A percentile compares a stretch with the other conserved stretches of the same genome.
phyloP scores from a whole-genome alignment of 257 asterid species.

The Lycium ferocissimum region DNA sequence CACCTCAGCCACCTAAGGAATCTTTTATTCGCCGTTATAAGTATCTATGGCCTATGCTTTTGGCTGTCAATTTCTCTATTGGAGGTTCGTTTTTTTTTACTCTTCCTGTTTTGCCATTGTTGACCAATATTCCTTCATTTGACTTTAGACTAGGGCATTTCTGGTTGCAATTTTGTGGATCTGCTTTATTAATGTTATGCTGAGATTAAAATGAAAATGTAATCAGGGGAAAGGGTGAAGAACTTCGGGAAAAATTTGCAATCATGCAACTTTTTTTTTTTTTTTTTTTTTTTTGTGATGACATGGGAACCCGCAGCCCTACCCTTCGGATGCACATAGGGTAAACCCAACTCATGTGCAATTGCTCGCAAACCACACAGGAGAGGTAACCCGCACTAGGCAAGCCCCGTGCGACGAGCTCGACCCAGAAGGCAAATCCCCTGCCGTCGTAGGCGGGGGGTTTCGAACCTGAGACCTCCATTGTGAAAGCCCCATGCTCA shows the following conservation, averaged over 20 bases:
- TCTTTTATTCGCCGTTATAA: conserved; percentile 72
- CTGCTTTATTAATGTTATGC: background rate
- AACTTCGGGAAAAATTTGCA: background rate
- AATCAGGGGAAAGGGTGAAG: background rate
- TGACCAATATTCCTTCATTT: background rate
- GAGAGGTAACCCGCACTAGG: no score
- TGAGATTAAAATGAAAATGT: background rate
- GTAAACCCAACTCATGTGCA: no score
- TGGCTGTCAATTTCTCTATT: conserved; percentile 74
- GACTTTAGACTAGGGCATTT: background rate
- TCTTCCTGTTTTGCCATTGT: background rate
- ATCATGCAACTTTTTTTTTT: background rate
- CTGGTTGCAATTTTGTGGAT: background rate
- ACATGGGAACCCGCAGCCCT: no score
- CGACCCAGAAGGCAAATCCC: no score
- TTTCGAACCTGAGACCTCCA: no score
- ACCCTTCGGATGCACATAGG: no score
- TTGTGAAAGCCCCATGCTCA: no score
- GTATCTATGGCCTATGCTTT: conserved; percentile 72
- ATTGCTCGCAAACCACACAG: no score
- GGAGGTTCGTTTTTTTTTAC: conserved; percentile 60
- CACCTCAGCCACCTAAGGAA: conserved; percentile 62
- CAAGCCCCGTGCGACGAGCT: no score
- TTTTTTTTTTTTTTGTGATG: no score
- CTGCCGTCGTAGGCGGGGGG: no score